These are phyloP conservation scores for Periconia sp. DNA, from an alignment of 2,329 filamentous ascomycete genomes.

Conservation along the genomic window DNA sequence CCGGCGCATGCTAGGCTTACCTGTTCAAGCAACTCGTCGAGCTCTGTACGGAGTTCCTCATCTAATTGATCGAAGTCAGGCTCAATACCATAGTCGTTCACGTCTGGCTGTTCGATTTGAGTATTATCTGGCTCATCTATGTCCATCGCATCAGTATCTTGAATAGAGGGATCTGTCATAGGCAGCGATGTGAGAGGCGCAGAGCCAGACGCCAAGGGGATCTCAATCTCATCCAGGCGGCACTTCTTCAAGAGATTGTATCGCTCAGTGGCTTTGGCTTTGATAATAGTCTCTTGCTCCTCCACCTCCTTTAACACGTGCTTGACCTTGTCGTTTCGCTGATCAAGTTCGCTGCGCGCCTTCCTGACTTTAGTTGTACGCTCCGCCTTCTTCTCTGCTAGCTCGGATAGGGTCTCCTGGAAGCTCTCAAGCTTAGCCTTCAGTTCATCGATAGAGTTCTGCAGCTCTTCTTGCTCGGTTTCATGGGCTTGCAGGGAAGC, in stretches of 20 bases:
- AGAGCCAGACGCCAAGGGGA: slow-evolving; percentile 78
- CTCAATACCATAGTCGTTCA: slow-evolving; percentile 90
- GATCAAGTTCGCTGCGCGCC: slow-evolving; percentile 80
- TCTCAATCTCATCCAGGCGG: slow-evolving; percentile 89
- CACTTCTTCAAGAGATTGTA: slow-evolving; percentile 86
- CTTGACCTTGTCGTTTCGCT: slow-evolving; percentile 84
- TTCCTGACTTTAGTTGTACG: slow-evolving; percentile 79
- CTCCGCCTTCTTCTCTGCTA: slow-evolving; percentile 70
- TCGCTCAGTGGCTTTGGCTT: slow-evolving; percentile 82
- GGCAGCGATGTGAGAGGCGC: slow-evolving; percentile 78
- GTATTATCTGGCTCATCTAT: slow-evolving; percentile 72
- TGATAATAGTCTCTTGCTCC: slow-evolving; percentile 81
- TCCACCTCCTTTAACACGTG: slow-evolving; percentile 74
- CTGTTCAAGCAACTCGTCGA: slow-evolving; percentile 58
- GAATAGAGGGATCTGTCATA: slow-evolving; percentile 75
- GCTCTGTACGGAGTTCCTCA: slow-evolving; percentile 68
- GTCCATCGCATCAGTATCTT: slow-evolving; percentile 90
- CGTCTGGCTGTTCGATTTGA: slow-evolving; percentile 59
- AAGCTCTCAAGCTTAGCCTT: slow-evolving; percentile 79
- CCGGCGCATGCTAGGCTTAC: too few relatives aligned
- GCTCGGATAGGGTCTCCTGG: slow-evolving; percentile 71
- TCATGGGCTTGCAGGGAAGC: slow-evolving; percentile 69
- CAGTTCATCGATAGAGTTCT: slow-evolving; percentile 73
- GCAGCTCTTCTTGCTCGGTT: slow-evolving; percentile 74
- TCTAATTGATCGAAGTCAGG: slow-evolving; percentile 84